Base-by-base conservation (phyloP, 306 rosid species). In the Trichosanthes truncata region DNA sequence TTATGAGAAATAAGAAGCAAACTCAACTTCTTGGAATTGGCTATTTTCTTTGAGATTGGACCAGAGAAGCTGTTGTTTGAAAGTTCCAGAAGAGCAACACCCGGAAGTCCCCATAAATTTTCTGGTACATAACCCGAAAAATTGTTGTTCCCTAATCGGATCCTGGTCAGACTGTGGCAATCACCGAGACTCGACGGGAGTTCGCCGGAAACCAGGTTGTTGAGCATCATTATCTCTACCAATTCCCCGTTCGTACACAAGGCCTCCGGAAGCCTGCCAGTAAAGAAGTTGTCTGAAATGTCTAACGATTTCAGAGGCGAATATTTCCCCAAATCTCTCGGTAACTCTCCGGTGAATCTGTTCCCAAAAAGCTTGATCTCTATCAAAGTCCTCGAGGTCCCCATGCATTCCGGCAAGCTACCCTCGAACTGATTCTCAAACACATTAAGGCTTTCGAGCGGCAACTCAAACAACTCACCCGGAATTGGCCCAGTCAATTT, bases 41-140 rank as follows among this genome's bases (percentile, higher is more conserved):
- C 97, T 12, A 95, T 86, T 26, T 92, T 87, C 73, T 81, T 88
- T 1, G 86, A 87, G 13, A 95, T 87, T 6, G 86, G 63, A 35
- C 98, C 98, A 10, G 90, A 84, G 43, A 95, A 83, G 29, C 79
- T 63, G 84, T 95, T 95, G 9, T 83, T 82, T 12, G 57, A 57
- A 0, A 95, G 91, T 60, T 95, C 97, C 35, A 92, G 90, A 9
- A 95, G 61, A 56, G 65, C 84, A 33, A 92, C 95, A 41, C 25
- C 89, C 0, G 97, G 92, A 4, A 95, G 91, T 0, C 97, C 97
- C 98, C 98, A 95, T 7, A 95, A 5, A 7, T 85, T 87, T 7
- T 80, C 93, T 52, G 98, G 98, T 41, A 95, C 87, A 21, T 88
- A 86, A 7, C 97, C 97, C 62, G 92, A 85, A 3, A 92, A 57